phyloP scores from a whole-genome alignment of 768 basidiomycete species.

The Sarcodon aspratus region DNA sequence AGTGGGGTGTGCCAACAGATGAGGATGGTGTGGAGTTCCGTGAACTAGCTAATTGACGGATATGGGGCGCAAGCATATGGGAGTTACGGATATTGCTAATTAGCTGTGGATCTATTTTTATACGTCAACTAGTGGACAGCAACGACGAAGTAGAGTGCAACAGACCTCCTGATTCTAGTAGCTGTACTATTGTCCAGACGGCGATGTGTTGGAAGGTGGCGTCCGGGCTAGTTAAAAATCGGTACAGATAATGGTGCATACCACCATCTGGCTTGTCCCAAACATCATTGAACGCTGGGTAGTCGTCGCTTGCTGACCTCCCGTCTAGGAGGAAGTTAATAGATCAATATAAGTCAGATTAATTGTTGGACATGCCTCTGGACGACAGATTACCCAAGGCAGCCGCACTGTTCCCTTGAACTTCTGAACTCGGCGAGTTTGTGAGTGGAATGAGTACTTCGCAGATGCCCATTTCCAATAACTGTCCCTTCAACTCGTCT shows the following conservation, averaged over 20 bases:
- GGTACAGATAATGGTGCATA: conserved; percentile 88
- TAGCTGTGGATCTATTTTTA: conserved; percentile 63
- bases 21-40: conserved; percentile 60
- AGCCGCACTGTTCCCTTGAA: conserved; percentile 97
- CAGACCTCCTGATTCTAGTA: conserved; percentile 89
- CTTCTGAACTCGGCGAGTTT: conserved; percentile 92
- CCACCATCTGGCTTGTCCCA: conserved; percentile 98
- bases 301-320: conserved; percentile 71
- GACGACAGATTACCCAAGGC: conserved; percentile 96
- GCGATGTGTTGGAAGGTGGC: conserved; percentile 99
- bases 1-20: conserved; percentile 63
- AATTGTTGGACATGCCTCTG: conserved; percentile 47
- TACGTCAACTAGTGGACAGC: background rate
- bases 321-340: conserved; percentile 37
- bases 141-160: background rate
- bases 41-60: conserved; percentile 70
- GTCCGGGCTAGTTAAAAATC: conserved; percentile 88
- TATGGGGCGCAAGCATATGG: conserved; percentile 69
- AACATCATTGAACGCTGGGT: conserved; percentile 93
- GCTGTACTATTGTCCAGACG: conserved; percentile 97
- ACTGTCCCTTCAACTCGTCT: conserved; percentile 96
- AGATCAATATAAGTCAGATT: background rate
- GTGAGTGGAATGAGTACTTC: conserved; percentile 96
- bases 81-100: conserved; percentile 87
- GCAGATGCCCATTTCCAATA: conserved; percentile 97